Evolutionary conservation across 2,329 filamentous ascomycete genomes (phyloP).

Genomic region (Fusarium sp.): DNA sequence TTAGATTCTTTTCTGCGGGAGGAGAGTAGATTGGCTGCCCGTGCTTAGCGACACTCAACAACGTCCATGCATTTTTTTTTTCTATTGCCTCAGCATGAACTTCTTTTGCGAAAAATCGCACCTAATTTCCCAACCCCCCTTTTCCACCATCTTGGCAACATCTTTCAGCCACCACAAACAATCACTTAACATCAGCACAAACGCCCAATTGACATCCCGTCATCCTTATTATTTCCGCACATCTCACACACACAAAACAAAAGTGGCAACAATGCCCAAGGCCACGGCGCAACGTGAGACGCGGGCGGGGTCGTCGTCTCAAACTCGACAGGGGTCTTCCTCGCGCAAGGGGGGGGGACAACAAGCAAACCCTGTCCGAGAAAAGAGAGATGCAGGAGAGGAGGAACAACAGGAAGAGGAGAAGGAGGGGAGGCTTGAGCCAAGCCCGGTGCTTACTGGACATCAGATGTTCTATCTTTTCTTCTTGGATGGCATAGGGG

Average conservation of each 20-base stretch:
- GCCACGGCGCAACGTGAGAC: slow-evolving; percentile 37
- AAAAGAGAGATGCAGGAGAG: neutral
- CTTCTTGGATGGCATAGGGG: slow-evolving; percentile 56
- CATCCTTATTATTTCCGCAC: neutral
- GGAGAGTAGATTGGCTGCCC: neutral
- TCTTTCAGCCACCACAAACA: neutral
- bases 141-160: slow-evolving; percentile 3
- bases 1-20: neutral
- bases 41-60: neutral
- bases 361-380: slow-evolving; percentile 18
- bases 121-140: slow-evolving; percentile 20
- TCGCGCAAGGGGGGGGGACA: slow-evolving; percentile 10
- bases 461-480: slow-evolving; percentile 61
- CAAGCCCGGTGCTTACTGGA: slow-evolving; percentile 51
- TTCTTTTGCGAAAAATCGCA: neutral
- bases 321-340: slow-evolving; percentile 23
- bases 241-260: slow-evolving; percentile 12
- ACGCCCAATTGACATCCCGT: neutral
- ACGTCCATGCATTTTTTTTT: slow-evolving; percentile 1
- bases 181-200: neutral
- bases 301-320: slow-evolving; percentile 29
- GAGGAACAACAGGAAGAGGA: slow-evolving; percentile 6
- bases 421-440: slow-evolving; percentile 44
- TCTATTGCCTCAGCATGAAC: neutral
- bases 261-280: slow-evolving; percentile 23